Conservation (phyloP, 768 basidiomycete genomes). For the Nidularia pulvinata region DNA sequence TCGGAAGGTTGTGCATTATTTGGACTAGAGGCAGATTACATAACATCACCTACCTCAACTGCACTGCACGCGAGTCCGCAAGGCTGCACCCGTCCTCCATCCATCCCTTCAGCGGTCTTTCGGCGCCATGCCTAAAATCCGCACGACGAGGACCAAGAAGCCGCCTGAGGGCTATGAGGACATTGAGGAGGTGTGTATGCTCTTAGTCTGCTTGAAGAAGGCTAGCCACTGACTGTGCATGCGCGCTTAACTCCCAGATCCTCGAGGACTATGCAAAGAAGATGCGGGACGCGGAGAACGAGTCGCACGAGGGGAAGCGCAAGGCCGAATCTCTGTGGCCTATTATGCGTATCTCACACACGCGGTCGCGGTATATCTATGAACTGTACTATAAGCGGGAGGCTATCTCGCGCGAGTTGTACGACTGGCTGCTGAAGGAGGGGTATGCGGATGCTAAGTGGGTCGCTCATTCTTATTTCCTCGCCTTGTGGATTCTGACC, state of each 20-base stretch:
- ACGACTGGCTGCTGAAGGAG: conserved; percentile 98
- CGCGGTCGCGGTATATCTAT: conserved; percentile 95
- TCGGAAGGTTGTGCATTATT: too few species aligned
- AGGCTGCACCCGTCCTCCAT: background rate
- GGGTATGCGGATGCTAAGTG: conserved; percentile 97
- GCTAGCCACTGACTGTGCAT: too few species aligned
- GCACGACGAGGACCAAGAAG: conserved; percentile 88
- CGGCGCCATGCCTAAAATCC: conserved; percentile 93
- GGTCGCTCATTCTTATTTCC: conserved; percentile 24
- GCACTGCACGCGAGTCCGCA: too few species aligned
- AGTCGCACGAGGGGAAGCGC: conserved; percentile 98
- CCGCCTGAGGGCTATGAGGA: conserved; percentile 98
- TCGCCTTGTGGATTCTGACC: conserved; percentile 52
- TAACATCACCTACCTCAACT: too few species aligned
- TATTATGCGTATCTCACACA: conserved; percentile 97
- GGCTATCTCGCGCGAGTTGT: conserved; percentile 89
- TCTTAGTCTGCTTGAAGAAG: conserved; percentile 17
- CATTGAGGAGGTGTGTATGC: conserved; percentile 62
- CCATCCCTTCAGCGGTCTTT: conserved; percentile 10
- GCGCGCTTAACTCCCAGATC: conserved; percentile 46
- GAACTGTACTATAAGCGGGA: conserved; percentile 99
- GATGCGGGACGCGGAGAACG: conserved; percentile 99
- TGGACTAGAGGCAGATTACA: too few species aligned
- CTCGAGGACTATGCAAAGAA: conserved; percentile 99
- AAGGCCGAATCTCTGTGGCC: conserved; percentile 94